phyloP scores from a whole-genome alignment of 805 yeast species.

The Candida easanensis region DNA sequence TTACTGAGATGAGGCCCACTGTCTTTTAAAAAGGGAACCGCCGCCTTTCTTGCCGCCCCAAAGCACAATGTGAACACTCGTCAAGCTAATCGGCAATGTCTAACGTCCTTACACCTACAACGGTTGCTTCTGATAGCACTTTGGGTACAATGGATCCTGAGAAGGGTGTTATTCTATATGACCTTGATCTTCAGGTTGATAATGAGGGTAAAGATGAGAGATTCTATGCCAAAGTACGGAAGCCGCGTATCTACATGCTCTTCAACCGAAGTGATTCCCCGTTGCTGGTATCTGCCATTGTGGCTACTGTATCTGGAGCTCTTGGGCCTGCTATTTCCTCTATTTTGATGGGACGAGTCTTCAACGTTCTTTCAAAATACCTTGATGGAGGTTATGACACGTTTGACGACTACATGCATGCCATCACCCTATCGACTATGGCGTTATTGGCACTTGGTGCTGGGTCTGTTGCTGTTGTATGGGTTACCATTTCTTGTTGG shows the following conservation, averaged over 20 bases:
- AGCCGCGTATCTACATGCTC: slow-evolving; percentile 23
- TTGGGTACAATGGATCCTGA: background rate
- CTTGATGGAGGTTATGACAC: slow-evolving; percentile 32
- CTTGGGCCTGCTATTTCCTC: slow-evolving; percentile 59
- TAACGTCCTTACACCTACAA: slow-evolving; percentile 15
- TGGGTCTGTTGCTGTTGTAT: slow-evolving; percentile 41
- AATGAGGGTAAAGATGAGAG: background rate
- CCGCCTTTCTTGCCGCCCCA: background rate
- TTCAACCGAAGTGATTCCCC: slow-evolving; percentile 23
- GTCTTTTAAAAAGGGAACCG: background rate
- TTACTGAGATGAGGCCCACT: background rate
- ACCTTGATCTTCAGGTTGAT: slow-evolving; percentile 16
- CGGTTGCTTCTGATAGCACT: slow-evolving; percentile 12
- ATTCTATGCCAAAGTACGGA: slow-evolving; percentile 12
- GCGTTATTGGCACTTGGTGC: slow-evolving; percentile 45
- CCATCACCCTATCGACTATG: slow-evolving; percentile 38
- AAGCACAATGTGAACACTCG: background rate
- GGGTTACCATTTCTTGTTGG: slow-evolving; percentile 62
- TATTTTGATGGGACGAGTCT: slow-evolving; percentile 63
- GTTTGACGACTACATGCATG: slow-evolving; percentile 32
- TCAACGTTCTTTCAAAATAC: slow-evolving; percentile 40
- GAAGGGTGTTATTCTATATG: slow-evolving; percentile 5
- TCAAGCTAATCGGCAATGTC: background rate
- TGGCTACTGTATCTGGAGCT: slow-evolving; percentile 50
- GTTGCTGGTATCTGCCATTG: slow-evolving; percentile 27